A percentile compares a stretch with the other conserved stretches of the same genome.
Conservation (phyloP, 495 filamentous ascomycete genomes). For the Cercophora sp. region DNA sequence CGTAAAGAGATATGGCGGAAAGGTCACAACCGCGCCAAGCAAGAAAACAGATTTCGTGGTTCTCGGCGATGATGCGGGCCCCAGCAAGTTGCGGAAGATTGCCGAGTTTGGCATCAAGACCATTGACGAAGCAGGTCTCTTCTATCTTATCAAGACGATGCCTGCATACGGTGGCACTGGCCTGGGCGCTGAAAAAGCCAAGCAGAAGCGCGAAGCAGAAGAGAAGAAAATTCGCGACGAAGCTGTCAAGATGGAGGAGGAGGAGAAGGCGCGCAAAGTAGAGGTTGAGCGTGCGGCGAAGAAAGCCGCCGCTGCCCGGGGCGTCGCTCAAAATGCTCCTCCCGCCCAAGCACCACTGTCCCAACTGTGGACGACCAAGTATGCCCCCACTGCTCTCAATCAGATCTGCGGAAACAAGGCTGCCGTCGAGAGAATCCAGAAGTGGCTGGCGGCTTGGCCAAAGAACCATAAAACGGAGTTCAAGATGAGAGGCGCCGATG, state of each 20-base stretch:
- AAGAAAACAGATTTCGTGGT: slow-evolving; percentile 92
- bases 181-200: slow-evolving; percentile 77
- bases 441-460: slow-evolving; percentile 80
- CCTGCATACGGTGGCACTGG: slow-evolving; percentile 83
- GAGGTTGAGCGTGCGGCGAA: slow-evolving; percentile 48
- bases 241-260: slow-evolving; percentile 76
- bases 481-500: slow-evolving; percentile 74
- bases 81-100: slow-evolving; percentile 90
- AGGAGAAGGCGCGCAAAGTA: slow-evolving; percentile 52
- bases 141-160: slow-evolving; percentile 76
- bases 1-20: slow-evolving; percentile 91
- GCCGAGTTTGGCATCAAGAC: slow-evolving; percentile 71
- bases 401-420: slow-evolving; percentile 97
- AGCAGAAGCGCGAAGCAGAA: slow-evolving; percentile 77
- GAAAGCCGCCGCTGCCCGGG: slow-evolving; percentile 40
- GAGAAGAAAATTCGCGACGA: slow-evolving; percentile 70
- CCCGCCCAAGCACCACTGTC: slow-evolving; percentile 52
- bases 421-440: slow-evolving; percentile 81
- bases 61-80: slow-evolving; percentile 84
- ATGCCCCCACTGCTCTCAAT: slow-evolving; percentile 74
- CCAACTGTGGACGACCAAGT: slow-evolving; percentile 92
- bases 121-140: slow-evolving; percentile 89
- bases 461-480: slow-evolving; percentile 70
- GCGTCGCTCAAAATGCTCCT: slow-evolving; percentile 33
- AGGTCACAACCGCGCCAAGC: slow-evolving; percentile 79